These are phyloP conservation scores for Fonsecaea monophora DNA, from an alignment of 2,329 filamentous ascomycete genomes.

Conservation along the genomic window DNA sequence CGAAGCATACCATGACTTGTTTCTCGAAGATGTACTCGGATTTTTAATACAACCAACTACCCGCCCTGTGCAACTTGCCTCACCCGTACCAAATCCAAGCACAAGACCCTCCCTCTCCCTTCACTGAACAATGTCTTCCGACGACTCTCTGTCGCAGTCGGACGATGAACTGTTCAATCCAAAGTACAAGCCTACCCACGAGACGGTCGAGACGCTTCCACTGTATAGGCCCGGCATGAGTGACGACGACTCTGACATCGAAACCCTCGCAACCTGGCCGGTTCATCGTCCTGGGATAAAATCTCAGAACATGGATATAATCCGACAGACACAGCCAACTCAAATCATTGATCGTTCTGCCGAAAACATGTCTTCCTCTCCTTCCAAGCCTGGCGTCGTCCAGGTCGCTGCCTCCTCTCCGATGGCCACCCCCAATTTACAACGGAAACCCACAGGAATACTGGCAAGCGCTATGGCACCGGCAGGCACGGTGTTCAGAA, in stretches of 20 bases:
- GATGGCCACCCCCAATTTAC: slow-evolving; percentile 55
- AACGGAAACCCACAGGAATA: slow-evolving; percentile 48
- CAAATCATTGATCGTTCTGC: slow-evolving; percentile 59
- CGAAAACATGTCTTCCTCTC: slow-evolving; percentile 37
- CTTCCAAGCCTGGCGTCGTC: slow-evolving; percentile 57
- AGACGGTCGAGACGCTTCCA: slow-evolving; percentile 38
- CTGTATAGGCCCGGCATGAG: slow-evolving; percentile 25
- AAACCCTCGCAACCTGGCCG: slow-evolving; percentile 60
- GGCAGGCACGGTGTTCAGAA: slow-evolving; percentile 73
- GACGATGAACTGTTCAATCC: slow-evolving; percentile 38
- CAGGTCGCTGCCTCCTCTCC: slow-evolving; percentile 93
- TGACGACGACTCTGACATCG: slow-evolving; percentile 44
- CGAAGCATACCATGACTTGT: background rate
- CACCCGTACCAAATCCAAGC: background rate
- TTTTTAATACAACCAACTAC: background rate
- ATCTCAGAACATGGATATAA: slow-evolving; percentile 49
- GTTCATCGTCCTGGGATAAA: slow-evolving; percentile 41
- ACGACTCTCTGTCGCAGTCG: slow-evolving; percentile 32
- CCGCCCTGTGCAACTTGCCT: background rate
- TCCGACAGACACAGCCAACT: slow-evolving; percentile 67
- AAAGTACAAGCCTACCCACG: slow-evolving; percentile 24
- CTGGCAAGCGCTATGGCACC: slow-evolving; percentile 74
- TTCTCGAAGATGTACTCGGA: background rate
- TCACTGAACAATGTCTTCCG: slow-evolving; percentile 21
- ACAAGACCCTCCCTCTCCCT: background rate